Evolutionary conservation across 179 eudicot species (phyloP), one percentile per base, ranked within the genome.

Genomic region (Beta corolliflora): DNA sequence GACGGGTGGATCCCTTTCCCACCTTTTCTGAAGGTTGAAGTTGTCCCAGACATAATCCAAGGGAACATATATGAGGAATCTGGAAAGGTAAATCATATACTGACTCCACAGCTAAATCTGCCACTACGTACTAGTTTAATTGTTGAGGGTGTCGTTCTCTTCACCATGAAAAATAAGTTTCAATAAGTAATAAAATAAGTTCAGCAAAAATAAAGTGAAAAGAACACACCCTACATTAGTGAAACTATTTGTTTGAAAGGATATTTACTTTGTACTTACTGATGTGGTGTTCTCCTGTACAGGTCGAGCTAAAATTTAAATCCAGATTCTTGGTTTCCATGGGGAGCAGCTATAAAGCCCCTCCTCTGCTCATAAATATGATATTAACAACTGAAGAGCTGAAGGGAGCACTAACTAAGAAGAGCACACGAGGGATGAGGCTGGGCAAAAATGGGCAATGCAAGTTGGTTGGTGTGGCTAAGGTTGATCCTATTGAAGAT

Each of bases 391-490:
- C 94, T 5, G 94, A 93, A 70, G 91, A 92, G 83, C 84, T 89
- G 6, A 84, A 78, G 55, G 93, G 92, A 76, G 79, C 59, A 52
- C 14, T 55, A 60, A 41, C 76, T 60, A 90, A 90, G 68, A 90
- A 90, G 68, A 86, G 91, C 54, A 89, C 84, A 72, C 81, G 73
- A 86, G 94, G 94, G 52, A 83, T 86, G 86, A 89, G 92, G 75
- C 15, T 91, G 60, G 74, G 84, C 78, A 75, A 78, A 81, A 88
- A 90, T 74, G 93, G 93, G 72, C 85, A 79, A 59, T 93, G 97
- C 89, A 88, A 86, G 82, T 82, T 93, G 78, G 93, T 93, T 53
- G 95, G 95, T 12, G 91, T 93, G 75, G 89, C 97, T 23, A 88
- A 80, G 29, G 81, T 93, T 44, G 87, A 86, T 64, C 90, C 89